These are phyloP conservation scores for Rubia tinctorum DNA, from an alignment of 305 asterid species.

Conservation along the genomic window DNA sequence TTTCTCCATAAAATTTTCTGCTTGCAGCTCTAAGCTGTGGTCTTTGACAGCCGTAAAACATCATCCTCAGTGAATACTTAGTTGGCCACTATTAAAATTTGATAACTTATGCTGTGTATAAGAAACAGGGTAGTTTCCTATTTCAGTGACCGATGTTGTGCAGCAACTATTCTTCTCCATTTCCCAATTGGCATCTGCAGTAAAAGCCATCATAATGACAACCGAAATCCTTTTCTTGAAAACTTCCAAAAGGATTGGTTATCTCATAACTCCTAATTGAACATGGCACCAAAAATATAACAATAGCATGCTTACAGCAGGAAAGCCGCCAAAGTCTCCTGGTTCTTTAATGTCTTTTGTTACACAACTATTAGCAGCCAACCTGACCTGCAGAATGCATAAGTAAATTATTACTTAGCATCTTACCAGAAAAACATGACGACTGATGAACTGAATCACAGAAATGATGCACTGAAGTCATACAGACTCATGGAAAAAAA, in stretches of 20 bases:
- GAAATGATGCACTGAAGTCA: background rate
- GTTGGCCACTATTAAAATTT: background rate
- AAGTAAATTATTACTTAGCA: slow-evolving; percentile 2
- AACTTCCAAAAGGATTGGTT: background rate
- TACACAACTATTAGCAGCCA: slow-evolving; percentile 83
- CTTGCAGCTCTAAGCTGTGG: background rate
- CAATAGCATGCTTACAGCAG: slow-evolving; percentile 67
- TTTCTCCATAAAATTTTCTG: background rate
- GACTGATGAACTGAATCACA: background rate
- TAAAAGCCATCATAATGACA: slow-evolving; percentile 7
- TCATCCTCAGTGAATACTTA: background rate
- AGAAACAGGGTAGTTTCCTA: slow-evolving; percentile 19
- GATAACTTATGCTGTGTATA: background rate
- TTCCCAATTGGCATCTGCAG: slow-evolving; percentile 66
- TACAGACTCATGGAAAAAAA: background rate
- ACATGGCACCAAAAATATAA: slow-evolving; percentile 1
- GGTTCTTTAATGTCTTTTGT: slow-evolving; percentile 75
- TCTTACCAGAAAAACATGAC: background rate
- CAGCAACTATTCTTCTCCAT: slow-evolving; percentile 76
- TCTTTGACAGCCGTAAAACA: background rate
- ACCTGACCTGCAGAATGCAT: slow-evolving; percentile 58
- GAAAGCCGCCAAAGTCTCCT: slow-evolving; percentile 97
- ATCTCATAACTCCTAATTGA: background rate
- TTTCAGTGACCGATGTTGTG: slow-evolving; percentile 39
- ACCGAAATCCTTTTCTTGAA: background rate